Conservation (phyloP, 192 early-diverging fungal species). For the Coemansia sp. region DNA sequence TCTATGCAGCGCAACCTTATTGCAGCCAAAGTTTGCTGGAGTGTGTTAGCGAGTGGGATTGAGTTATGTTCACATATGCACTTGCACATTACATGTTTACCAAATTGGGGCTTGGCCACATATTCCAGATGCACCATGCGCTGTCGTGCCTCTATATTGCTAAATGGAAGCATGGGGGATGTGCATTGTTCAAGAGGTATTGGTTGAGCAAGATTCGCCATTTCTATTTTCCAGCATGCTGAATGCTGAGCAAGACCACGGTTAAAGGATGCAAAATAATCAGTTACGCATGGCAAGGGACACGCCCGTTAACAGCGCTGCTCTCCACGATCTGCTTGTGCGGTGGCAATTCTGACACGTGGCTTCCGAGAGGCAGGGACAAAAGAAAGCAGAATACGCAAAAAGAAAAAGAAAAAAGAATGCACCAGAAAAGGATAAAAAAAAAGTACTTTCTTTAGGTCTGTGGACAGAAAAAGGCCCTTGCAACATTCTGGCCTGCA, state of each 20-base stretch:
- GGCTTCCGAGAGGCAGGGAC: constrained; percentile 2
- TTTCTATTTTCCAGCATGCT: neutral
- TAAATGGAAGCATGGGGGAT: neutral
- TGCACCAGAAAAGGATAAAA: neutral
- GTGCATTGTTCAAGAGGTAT: neutral
- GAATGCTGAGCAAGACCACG: too few relatives aligned
- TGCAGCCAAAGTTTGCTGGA: neutral
- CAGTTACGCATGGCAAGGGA: too few relatives aligned
- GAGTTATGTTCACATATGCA: neutral
- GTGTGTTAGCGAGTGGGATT: neutral
- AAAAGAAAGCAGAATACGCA: constrained; percentile 1
- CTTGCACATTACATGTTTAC: neutral
- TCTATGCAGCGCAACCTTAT: too few relatives aligned
- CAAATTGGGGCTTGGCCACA: neutral
- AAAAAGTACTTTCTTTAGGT: neutral
- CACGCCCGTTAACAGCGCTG: too few relatives aligned
- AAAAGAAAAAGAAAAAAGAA: neutral
- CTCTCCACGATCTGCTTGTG: too few relatives aligned
- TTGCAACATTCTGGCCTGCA: neutral
- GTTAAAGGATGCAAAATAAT: too few relatives aligned
- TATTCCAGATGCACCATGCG: neutral
- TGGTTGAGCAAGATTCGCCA: neutral
- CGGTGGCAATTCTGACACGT: neutral
- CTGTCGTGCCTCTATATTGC: neutral
- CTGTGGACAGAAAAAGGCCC: neutral